Evolutionary conservation across 2,329 filamentous ascomycete genomes (phyloP).

Genomic region (Elsinoe batatas): DNA sequence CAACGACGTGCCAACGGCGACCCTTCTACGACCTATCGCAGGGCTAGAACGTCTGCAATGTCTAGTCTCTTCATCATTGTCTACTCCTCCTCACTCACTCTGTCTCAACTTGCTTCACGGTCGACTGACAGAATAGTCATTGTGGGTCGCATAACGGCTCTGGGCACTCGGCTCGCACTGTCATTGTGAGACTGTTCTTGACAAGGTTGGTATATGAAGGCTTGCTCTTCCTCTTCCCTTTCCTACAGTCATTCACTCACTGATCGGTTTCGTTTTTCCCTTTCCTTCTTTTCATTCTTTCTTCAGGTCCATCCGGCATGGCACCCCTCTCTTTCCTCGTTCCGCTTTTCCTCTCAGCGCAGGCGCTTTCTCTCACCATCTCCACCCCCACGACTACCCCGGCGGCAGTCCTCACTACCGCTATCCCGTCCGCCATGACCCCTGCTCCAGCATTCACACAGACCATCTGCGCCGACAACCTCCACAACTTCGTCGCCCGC

Average conservation of each 20-base stretch:
- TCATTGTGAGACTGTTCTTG: background rate
- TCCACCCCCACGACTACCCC: background rate
- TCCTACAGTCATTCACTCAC: background rate
- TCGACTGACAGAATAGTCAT: background rate
- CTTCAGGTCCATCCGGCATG: conserved; percentile 9
- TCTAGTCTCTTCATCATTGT: background rate
- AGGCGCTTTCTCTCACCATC: conserved; percentile 1
- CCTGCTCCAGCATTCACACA: background rate
- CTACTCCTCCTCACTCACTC: background rate
- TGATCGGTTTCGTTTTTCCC: conserved; percentile 10
- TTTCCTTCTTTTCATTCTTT: conserved; percentile 6
- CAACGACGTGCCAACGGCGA: conserved; percentile 4
- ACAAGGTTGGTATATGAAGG: background rate
- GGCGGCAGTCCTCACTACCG: background rate
- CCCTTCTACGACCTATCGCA: conserved; percentile 5
- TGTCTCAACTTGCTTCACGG: background rate
- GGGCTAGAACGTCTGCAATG: background rate
- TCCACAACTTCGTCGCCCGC: conserved; percentile 2
- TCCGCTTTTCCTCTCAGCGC: conserved; percentile 4
- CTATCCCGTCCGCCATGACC: conserved; percentile 4
- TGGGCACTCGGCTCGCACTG: background rate
- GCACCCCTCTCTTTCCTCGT: conserved; percentile 7
- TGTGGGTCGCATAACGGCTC: background rate
- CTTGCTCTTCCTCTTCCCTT: background rate
- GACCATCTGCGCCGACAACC: conserved; percentile 3